Base-by-base conservation (phyloP, 75 land plant genomes). In the Pseudotsuga menziesii region DNA sequence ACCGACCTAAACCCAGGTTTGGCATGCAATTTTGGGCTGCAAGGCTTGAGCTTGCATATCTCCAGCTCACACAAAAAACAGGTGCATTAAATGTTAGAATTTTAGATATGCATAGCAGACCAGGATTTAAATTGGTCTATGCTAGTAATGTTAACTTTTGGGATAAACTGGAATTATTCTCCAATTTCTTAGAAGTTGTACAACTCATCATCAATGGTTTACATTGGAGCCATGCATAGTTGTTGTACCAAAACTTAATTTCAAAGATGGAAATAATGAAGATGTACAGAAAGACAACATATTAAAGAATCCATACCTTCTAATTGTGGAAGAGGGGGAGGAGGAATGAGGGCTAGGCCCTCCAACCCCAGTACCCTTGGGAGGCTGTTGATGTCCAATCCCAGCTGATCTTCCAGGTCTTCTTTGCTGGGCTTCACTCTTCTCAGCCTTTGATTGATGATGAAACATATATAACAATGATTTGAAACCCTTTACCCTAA, bases 391-490 rank as follows among this genome's bases (percentile, higher is more conserved):
- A 48, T 48, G 73, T 88, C 84, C 83, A 85, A 85, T 35, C 79
- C 83, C 58, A 0, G 61, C 61, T 54, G 75, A 81, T 87, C 78
- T 83, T 14, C 85, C 82, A 66, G 93, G 71, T 78, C 83, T 89
- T 84, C 85, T 75, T 44, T 36, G 58, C 72, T 83, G 90, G 20
- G 81, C 56, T 72, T 94, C 91, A 80, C 76, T 87, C 86, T 72
- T 84, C 44, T 91, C 91, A 17, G 75, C 79, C 84, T 88, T 93
- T 56, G 92, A 81, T 88, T 93, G 98, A 85, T 95, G 82, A 87
- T 63, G 80, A 91, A 94, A 91, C 98, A 95, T 95, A 90, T 80
- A 95, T 93, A 73, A 16, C 73, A 58, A 58, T 78, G 41, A 59
- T 4, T 22, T 57, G 69, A 70, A 75, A 72, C 58, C 84, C 72